Evolutionary conservation across 2,329 filamentous ascomycete species (phyloP).

Genomic region (Cephalotrichum gorgonifer): DNA sequence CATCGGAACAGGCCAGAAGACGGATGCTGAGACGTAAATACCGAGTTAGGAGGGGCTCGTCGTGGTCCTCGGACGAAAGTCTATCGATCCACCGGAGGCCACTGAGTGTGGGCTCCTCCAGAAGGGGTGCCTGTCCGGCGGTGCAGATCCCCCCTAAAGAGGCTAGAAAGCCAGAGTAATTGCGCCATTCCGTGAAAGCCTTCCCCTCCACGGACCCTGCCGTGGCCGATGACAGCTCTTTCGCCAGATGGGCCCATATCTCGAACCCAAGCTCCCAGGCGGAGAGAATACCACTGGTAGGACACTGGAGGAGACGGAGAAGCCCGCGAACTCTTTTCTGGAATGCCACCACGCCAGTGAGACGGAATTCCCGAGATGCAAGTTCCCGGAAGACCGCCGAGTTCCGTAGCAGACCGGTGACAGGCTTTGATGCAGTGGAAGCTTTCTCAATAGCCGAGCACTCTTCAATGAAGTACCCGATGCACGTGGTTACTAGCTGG

Average conservation of each 20-base stretch:
- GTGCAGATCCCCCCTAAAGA: slow-evolving; percentile 57
- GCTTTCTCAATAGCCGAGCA: slow-evolving; percentile 42
- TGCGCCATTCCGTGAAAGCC: slow-evolving; percentile 54
- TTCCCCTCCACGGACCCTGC: slow-evolving; percentile 43
- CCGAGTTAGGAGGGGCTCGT: slow-evolving; percentile 48
- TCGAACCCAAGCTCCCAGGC: slow-evolving; percentile 59
- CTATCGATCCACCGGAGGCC: slow-evolving; percentile 56
- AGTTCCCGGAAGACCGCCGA: slow-evolving; percentile 51
- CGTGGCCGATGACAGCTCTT: slow-evolving; percentile 46
- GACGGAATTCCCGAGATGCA: slow-evolving; percentile 51
- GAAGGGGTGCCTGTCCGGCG: slow-evolving; percentile 42
- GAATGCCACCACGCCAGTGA: slow-evolving; percentile 60
- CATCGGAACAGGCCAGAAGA: slow-evolving; percentile 52
- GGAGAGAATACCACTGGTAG: slow-evolving; percentile 54
- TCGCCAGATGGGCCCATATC: slow-evolving; percentile 53
- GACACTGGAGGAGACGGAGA: slow-evolving; percentile 48
- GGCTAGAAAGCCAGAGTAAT: slow-evolving; percentile 58
- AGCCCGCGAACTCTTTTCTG: slow-evolving; percentile 54
- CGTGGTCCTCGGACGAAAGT: slow-evolving; percentile 45
- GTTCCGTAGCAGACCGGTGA: slow-evolving; percentile 47
- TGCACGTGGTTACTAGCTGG: slow-evolving; percentile 51
- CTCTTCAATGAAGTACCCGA: slow-evolving; percentile 53
- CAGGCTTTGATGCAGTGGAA: slow-evolving; percentile 37
- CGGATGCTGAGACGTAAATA: slow-evolving; percentile 56
- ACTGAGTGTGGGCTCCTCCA: slow-evolving; percentile 47